phyloP scores from a whole-genome alignment of 2,329 filamentous ascomycete genomes.

The Beauveria bassiana region DNA sequence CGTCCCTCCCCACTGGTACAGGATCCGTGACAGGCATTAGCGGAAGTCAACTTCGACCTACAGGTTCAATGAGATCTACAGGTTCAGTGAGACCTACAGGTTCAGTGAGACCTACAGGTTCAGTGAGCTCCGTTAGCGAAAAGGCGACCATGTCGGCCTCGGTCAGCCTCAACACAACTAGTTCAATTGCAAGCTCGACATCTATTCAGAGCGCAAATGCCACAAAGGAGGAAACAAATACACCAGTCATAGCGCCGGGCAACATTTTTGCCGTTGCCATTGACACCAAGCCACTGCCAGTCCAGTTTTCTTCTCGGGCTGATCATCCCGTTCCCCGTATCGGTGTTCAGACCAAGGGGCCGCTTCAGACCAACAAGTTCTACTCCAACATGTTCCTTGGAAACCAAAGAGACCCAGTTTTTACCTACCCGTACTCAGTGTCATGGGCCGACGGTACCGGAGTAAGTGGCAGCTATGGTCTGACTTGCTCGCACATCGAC shows the following conservation, averaged over 20 bases:
- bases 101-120: not conserved
- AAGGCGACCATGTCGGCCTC: not conserved
- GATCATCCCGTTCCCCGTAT: constrained; percentile 53
- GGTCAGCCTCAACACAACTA: not conserved
- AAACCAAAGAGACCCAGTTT: constrained; percentile 60
- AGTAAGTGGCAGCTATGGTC: constrained; percentile 61
- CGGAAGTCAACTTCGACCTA: not conserved
- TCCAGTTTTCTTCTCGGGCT: constrained; percentile 35
- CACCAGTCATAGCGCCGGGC: constrained; percentile 11
- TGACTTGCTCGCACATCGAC: constrained; percentile 70
- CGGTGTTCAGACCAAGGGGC: constrained; percentile 39
- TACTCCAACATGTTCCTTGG: constrained; percentile 75
- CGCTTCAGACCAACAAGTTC: constrained; percentile 71
- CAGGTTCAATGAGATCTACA: not conserved
- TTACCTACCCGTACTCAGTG: constrained; percentile 68
- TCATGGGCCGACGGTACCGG: constrained; percentile 59
- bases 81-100: no score
- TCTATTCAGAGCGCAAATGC: not conserved
- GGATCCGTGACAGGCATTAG: not conserved
- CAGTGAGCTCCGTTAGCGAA: not conserved
- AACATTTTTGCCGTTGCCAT: constrained; percentile 53
- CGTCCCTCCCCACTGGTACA: not conserved
- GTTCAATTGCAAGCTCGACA: not conserved
- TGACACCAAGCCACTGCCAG: constrained; percentile 41
- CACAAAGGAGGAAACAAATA: not conserved